A percentile compares a stretch with the other conserved stretches of the same genome.
phyloP scores from a whole-genome alignment of 2,329 filamentous ascomycete genomes.

The Epichloe scottii region DNA sequence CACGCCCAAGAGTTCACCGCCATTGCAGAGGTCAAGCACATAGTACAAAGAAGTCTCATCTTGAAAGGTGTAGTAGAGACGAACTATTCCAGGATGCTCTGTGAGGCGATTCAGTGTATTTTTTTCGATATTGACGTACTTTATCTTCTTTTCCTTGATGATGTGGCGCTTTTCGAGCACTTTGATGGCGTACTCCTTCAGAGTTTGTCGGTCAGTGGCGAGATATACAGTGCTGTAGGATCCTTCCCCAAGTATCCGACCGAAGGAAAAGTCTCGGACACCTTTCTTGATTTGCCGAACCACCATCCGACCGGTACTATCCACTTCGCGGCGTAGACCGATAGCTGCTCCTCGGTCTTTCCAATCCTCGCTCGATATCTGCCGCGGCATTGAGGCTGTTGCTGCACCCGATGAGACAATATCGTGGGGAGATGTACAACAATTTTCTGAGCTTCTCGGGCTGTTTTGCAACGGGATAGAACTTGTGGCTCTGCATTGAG shows the following conservation, averaged over 20 bases:
- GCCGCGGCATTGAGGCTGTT: neutral
- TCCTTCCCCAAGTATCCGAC: constrained; percentile 79
- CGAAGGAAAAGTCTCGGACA: constrained; percentile 92
- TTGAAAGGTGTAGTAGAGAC: constrained; percentile 97
- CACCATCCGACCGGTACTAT: constrained; percentile 71
- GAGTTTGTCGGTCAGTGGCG: constrained; percentile 82
- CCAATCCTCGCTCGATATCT: constrained; percentile 69
- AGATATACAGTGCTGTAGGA: constrained; percentile 95
- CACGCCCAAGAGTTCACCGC: constrained; percentile 82
- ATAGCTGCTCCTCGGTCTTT: constrained; percentile 89
- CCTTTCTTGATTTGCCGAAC: constrained; percentile 87
- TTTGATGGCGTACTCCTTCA: constrained; percentile 96
- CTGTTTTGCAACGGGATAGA: constrained; percentile 62
- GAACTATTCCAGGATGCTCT: constrained; percentile 91
- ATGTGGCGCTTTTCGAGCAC: constrained; percentile 97
- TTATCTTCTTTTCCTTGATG: constrained; percentile 99
- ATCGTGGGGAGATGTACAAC: constrained; percentile 7
- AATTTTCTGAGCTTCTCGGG: constrained; percentile 50
- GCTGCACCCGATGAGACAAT: constrained; percentile 24
- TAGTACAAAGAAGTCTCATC: constrained; percentile 95
- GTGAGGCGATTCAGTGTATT: constrained; percentile 93
- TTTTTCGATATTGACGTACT: constrained; percentile 99
- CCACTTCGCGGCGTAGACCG: constrained; percentile 67
- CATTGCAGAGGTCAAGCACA: constrained; percentile 84
- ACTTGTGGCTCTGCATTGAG: constrained; percentile 40